Evolutionary conservation across 768 basidiomycete genomes (phyloP), one percentile per base, ranked within the genome.

Genomic region (Psilocybe cyanescens): DNA sequence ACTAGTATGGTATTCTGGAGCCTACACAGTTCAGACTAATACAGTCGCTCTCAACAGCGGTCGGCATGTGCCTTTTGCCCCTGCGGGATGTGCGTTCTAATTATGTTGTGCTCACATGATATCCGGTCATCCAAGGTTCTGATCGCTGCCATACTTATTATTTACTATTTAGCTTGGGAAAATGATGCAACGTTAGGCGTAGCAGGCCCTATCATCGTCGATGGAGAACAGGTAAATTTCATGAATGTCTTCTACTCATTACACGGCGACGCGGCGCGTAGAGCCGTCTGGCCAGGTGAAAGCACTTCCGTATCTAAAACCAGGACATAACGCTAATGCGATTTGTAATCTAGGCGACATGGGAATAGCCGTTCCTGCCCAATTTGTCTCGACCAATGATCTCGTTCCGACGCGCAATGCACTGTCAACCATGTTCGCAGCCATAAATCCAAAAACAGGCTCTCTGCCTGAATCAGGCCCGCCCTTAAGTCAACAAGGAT

Each of bases 301-400:
- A 1, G 12, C 24, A 1, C 33, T 55, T 30, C 3, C n/a, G 37
- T 8, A 2, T 49, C 8, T 57, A 81, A 2, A 24, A 2, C 24
- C 24, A 2, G 24, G 24, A 24, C 24, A 24, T 2, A 24, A 24
- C 2, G 2, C 2, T 14, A 17, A 24, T 29, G 9, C 19, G 11
- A 29, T n/a, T 24, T 47, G 14, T 3, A 55, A 3, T 41, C 6
- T 54, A 81, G 83, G 83, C 35, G 86, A 87, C 66, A 86, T 86
- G 85, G 86, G 86, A 11, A 84, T 87, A 33, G 86, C 84, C 0
- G 84, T 86, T 7, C 84, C 86, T 0, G 80, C 84, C 1, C 81
- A 84, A 66, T 86, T 87, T 61, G 86, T 87, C 0, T 86, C 85
- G 0, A 87, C 85, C 0, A 83, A 83, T 63, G 85, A 86, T 62